These are phyloP conservation scores for Boletus tomentosulus DNA, from an alignment of 768 basidiomycete genomes.

Conservation along the genomic window DNA sequence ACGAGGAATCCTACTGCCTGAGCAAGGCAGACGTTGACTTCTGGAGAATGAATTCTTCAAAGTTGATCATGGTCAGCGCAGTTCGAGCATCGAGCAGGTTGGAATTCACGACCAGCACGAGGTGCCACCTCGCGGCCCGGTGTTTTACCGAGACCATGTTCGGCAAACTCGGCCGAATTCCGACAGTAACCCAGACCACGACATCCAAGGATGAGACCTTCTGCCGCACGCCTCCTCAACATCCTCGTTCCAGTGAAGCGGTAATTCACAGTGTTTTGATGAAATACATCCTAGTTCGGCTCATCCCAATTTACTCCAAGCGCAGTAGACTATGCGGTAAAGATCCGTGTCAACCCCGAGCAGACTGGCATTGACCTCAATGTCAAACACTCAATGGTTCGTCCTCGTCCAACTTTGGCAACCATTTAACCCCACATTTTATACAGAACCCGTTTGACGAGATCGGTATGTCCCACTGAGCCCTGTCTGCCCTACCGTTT, in stretches of 20 bases:
- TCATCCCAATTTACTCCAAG: conserved; percentile 35
- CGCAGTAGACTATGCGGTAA: conserved; percentile 95
- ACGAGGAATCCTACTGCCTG: no score
- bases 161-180: conserved; percentile 7
- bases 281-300: background rate
- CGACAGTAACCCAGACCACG: conserved; percentile 13
- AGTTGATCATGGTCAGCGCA: no score
- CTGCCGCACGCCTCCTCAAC: conserved; percentile 68
- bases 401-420: conserved; percentile 17
- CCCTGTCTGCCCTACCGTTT: background rate
- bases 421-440: background rate
- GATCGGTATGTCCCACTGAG: conserved; percentile 59
- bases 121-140: no score
- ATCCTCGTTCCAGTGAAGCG: conserved; percentile 94
- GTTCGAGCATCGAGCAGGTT: no score
- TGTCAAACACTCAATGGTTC: conserved; percentile 98
- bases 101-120: no score
- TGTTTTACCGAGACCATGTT: no score
- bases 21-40: no score
- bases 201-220: conserved; percentile 61
- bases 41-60: no score
- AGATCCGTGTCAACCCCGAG: conserved; percentile 93
- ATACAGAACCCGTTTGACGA: conserved; percentile 96
- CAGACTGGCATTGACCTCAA: conserved; percentile 95
- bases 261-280: conserved; percentile 29